These are phyloP conservation scores for Aphanocladium album DNA, from an alignment of 2,329 filamentous ascomycete species.

Conservation along the genomic window DNA sequence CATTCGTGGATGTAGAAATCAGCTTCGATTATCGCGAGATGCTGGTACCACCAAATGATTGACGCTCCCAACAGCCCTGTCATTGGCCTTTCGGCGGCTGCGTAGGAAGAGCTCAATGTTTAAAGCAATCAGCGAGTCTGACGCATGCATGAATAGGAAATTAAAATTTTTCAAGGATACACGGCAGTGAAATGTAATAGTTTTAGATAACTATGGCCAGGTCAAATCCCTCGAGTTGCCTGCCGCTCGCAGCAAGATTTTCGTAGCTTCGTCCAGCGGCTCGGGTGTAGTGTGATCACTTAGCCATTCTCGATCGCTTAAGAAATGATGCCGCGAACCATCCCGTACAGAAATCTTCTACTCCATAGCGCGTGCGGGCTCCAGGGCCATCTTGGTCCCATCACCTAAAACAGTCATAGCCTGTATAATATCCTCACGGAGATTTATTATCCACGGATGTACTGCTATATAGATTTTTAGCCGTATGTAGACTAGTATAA, in stretches of 20 bases:
- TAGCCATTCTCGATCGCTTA: slow-evolving; percentile 2
- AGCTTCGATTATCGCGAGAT: background rate
- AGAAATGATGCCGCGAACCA: background rate
- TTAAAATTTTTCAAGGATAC: background rate
- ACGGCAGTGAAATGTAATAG: background rate
- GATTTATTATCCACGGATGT: slow-evolving; percentile 11
- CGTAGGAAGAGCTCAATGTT: background rate
- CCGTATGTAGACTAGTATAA: background rate
- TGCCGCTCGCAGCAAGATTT: background rate
- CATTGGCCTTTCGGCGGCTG: background rate
- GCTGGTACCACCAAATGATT: background rate
- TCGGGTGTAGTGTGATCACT: slow-evolving; percentile 4
- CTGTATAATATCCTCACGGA: slow-evolving; percentile 9
- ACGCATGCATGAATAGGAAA: background rate
- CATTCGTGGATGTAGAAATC: background rate
- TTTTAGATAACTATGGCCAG: background rate
- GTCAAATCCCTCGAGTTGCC: background rate
- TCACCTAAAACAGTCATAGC: slow-evolving; percentile 2
- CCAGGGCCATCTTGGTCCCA: background rate
- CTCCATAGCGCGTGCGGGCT: background rate
- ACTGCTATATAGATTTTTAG: slow-evolving; percentile 1
- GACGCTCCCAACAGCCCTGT: background rate
- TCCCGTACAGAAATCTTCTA: slow-evolving; percentile 4
- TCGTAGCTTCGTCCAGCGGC: background rate
- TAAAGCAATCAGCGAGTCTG: background rate